Evolutionary conservation across 805 yeast genomes (phyloP), one percentile per base, ranked within the genome.

Genomic region (Metschnikowia baotianmanensis): DNA sequence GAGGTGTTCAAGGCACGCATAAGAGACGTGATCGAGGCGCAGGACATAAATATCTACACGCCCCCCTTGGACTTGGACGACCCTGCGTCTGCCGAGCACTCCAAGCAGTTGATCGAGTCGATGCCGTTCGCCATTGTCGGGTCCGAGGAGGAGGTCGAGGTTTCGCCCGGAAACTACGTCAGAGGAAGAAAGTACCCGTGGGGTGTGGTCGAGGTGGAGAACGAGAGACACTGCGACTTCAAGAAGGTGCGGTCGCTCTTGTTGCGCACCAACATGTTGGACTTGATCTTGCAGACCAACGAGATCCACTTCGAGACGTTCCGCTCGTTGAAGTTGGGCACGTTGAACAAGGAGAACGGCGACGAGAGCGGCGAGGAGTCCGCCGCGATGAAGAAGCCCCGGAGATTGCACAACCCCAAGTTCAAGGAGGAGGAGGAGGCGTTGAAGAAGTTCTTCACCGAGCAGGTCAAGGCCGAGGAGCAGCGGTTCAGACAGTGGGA

Each of bases 401-500:
- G 88, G 76, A 64, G 76, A 57, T 62, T 71, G 38, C 76, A 70
- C 56, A 90, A 93, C 64, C 98, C 98, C 36, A 85, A 87, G 67
- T 93, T 86, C 72, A 84, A 89, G 65, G 97, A 93, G 66, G 98
- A 91, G 64, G 99, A 93, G 67, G 93, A 87, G 62, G 84, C 90
- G 24, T 75, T 93, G 60, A 88, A 93, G 77, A 84, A 86, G 68
- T 86, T 86, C 64, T 93, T 93, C 69, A 91, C 98, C 8, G 97
- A 90, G 65, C 97, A 93, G 71, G 74, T 93, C 46, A 90, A 91
- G 70, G 86, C 86, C 34, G 99, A 93, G 70, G 99, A 93, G 59
- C 95, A 88, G 58, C 79, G 99, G 61, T 93, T 93, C 47, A 86
- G 95, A 73, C 96, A 91, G 72, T 93, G 99, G 99, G 97, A 90